Conservation (phyloP, 495 filamentous ascomycete species). For the Penicillium herquei region DNA sequence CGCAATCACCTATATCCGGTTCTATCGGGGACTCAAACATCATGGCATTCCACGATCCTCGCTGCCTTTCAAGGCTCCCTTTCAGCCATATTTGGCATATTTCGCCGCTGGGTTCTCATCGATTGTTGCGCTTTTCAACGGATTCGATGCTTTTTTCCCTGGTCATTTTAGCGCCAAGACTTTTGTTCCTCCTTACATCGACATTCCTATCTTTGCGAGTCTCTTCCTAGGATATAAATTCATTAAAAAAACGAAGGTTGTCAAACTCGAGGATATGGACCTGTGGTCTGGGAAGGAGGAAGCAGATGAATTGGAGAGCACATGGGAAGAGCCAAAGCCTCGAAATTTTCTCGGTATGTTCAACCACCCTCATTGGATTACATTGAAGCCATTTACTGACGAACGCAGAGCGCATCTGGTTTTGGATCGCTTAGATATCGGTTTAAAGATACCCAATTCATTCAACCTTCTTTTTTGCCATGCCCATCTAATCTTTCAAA, state of each 20-base stretch:
- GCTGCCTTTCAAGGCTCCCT: slow-evolving; percentile 47
- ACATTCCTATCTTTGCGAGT: slow-evolving; percentile 52
- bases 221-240: slow-evolving; percentile 57
- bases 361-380: too few relatives aligned
- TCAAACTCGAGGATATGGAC: slow-evolving; percentile 47
- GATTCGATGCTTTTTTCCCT: slow-evolving; percentile 59
- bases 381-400: neutral
- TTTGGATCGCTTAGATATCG: slow-evolving; percentile 16
- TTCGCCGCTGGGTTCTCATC: slow-evolving; percentile 46
- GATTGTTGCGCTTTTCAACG: slow-evolving; percentile 54
- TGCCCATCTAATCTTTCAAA: neutral
- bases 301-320: slow-evolving; percentile 17
- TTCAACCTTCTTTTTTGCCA: neutral
- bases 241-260: slow-evolving; percentile 51
- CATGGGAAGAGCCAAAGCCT: slow-evolving; percentile 24
- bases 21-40: slow-evolving; percentile 45
- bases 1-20: slow-evolving; percentile 54
- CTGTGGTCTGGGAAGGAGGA: slow-evolving; percentile 35
- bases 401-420: slow-evolving; percentile 16
- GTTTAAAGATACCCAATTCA: neutral
- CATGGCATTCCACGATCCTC: slow-evolving; percentile 44
- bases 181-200: slow-evolving; percentile 37
- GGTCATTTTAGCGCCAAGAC: slow-evolving; percentile 32
- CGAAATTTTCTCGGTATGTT: slow-evolving; percentile 23
- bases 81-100: slow-evolving; percentile 54